phyloP scores from a whole-genome alignment of 306 rosid genomes.

The Cucurbita argyrosperma region DNA sequence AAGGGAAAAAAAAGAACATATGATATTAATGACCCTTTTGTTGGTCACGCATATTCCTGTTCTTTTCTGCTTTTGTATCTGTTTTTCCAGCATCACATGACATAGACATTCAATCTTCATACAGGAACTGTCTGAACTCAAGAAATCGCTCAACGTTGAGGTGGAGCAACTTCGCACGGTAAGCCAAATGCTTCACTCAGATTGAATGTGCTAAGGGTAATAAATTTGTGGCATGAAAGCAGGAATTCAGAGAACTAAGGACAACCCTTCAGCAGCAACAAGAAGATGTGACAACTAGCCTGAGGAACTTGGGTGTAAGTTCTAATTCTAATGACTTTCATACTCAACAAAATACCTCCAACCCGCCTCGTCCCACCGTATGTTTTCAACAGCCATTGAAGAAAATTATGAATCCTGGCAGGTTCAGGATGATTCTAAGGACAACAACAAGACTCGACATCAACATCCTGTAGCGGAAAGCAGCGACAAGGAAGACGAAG shows the following conservation, averaged over 20 bases:
- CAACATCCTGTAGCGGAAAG: constrained; percentile 1
- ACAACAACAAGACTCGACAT: constrained; percentile 18
- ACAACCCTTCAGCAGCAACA: constrained; percentile 90
- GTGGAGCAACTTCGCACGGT: constrained; percentile 82
- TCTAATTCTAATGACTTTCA: not conserved
- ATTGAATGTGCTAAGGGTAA: not conserved
- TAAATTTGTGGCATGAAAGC: constrained; percentile 3
- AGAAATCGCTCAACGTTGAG: constrained; percentile 83
- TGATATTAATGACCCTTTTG: not conserved
- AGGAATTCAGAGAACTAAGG: constrained; percentile 92
- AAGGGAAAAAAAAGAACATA: not conserved
- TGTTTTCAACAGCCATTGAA: not conserved
- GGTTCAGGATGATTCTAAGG: constrained; percentile 52
- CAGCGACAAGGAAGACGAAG: constrained; percentile 2
- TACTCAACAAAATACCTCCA: not conserved
- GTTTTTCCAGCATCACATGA: constrained; percentile 4
- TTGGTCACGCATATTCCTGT: not conserved
- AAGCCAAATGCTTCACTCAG: constrained; percentile 19
- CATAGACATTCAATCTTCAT: constrained; percentile 5
- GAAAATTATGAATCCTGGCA: constrained; percentile 13
- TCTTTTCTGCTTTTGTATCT: not conserved
- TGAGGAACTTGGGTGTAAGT: constrained; percentile 64
- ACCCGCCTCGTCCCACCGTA: not conserved
- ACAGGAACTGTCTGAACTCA: constrained; percentile 85
- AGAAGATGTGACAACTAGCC: constrained; percentile 81